These are phyloP conservation scores for Adansonia rubrostipa DNA, from an alignment of 441 rosid species.

Conservation along the genomic window DNA sequence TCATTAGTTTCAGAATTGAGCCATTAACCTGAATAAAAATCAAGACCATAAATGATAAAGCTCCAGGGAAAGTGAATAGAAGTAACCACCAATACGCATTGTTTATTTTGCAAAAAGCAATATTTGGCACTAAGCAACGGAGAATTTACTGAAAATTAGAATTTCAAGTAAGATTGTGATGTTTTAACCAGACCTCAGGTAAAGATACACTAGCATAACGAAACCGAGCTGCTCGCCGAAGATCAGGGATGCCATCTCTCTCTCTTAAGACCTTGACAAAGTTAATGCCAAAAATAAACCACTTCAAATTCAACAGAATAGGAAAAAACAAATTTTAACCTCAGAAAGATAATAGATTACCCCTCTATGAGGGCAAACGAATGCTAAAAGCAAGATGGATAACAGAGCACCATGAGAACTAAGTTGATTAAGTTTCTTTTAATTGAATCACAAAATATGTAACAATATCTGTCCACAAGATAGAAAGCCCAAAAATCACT, in stretches of 20 bases:
- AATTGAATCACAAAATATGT: constrained; percentile 2
- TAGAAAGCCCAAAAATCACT: neutral
- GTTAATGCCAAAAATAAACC: constrained; percentile 28
- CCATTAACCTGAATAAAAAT: constrained; percentile 60
- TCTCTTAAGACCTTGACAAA: constrained; percentile 73
- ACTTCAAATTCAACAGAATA: constrained; percentile 11
- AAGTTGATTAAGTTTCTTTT: constrained; percentile 11
- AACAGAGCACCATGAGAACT: neutral
- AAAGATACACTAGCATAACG: constrained; percentile 75
- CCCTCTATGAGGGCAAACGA: neutral
- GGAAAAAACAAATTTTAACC: constrained; percentile 20
- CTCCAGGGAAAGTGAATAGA: constrained; percentile 24
- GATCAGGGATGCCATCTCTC: constrained; percentile 92
- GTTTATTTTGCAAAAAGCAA: constrained; percentile 15
- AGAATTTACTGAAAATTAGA: constrained; percentile 15
- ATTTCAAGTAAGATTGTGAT: constrained; percentile 20
- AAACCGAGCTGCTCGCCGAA: constrained; percentile 83
- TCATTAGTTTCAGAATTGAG: constrained; percentile 61
- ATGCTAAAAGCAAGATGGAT: neutral
- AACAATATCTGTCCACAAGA: constrained; percentile 6
- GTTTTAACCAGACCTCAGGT: constrained; percentile 72
- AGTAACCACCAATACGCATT: constrained; percentile 19
- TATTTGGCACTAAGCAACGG: constrained; percentile 1
- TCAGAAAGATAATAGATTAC: constrained; percentile 24
- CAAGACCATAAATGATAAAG: constrained; percentile 34